Evolutionary conservation across 1,139 yeast species (phyloP), one percentile per base, ranked within the genome.

Genomic region (Sugiyamaella neomexicana): DNA sequence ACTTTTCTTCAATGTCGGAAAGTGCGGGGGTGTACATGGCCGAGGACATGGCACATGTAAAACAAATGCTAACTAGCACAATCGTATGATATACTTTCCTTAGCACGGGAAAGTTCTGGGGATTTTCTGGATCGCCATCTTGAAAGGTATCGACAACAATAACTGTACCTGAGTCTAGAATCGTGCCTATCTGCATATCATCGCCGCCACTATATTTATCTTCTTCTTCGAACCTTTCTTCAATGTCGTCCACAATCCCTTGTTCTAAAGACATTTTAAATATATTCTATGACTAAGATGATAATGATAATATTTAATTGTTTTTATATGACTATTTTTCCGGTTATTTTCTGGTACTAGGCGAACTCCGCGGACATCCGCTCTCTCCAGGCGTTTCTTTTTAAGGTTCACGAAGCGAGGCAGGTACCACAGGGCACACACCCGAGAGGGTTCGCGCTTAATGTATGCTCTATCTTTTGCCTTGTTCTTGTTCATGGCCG

Each of bases 11-110:
- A 13, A 55, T 43, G n/a, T 44, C 55, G 2, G 20, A 23, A 5
- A 47, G 45, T 17, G 50, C 55, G 12, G 57, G 55, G 6, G 55
- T 47, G n/a, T 39, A 49, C 13, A 55, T 55, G n/a, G 57, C 42
- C 4, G 55, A 52, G 2, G 55, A 46, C 51, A 52, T 20, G 7
- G 52, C 52, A 17, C 50, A 47, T 8, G 52, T 55, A 31, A 54
- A 51, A 16, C 50, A 41, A 17, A 51, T 29, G 25, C 38, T 27
- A 5, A 45, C 52, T n/a, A 42, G 13, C 10, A 48, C 54, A 10
- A 52, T 12, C 7, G 55, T 52, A 20, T 48, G 55, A 32, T 39
- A 52, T 16, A 52, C 9, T 47, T 55, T 55, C 20, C 50, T 43
- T 4, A 12, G 9, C 7, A 46, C 8, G 7, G 53, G 38, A 34